Percentiles rank a stretch among this genome's conserved stretches.
Evolutionary conservation across 148 eudicot species (phyloP).

Genomic region (Vaccinium vitisidaea): DNA sequence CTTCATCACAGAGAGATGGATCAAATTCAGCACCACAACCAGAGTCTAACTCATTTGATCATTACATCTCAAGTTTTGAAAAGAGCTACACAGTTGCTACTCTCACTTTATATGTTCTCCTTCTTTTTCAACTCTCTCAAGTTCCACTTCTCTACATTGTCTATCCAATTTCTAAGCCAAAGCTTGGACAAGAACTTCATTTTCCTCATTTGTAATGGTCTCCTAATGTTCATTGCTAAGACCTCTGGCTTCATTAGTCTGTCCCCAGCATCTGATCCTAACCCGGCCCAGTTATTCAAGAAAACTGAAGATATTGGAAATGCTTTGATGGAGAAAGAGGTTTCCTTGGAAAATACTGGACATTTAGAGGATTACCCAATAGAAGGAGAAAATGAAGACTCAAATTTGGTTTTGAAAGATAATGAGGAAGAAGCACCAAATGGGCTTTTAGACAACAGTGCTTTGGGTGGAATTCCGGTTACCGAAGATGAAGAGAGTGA

Average conservation of each 20-base stretch:
- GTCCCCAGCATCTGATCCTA: slow-evolving; percentile 3
- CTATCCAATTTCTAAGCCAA: slow-evolving; percentile 29
- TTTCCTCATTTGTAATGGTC: slow-evolving; percentile 70
- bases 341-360: neutral
- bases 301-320: slow-evolving; percentile 2
- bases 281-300: neutral
- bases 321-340: slow-evolving; percentile 10
- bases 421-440: slow-evolving; percentile 27
- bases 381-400: slow-evolving; percentile 13
- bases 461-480: neutral
- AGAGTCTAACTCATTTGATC: slow-evolving; percentile 15
- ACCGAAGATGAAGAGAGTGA: slow-evolving; percentile 24
- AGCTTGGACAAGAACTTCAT: slow-evolving; percentile 48
- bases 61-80: slow-evolving; percentile 21
- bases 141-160: slow-evolving; percentile 26
- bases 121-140: slow-evolving; percentile 36
- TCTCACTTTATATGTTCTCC: slow-evolving; percentile 50
- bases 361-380: neutral
- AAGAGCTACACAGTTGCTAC: slow-evolving; percentile 32
- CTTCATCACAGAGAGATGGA: slow-evolving; percentile 2
- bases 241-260: slow-evolving; percentile 35
- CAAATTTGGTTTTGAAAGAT: neutral
- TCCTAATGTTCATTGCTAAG: slow-evolving; percentile 58
- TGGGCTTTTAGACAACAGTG: neutral
- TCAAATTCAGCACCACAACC: slow-evolving; percentile 1